These are phyloP conservation scores for Citrus unshiu DNA, from an alignment of 345 rosid genomes.

Conservation along the genomic window DNA sequence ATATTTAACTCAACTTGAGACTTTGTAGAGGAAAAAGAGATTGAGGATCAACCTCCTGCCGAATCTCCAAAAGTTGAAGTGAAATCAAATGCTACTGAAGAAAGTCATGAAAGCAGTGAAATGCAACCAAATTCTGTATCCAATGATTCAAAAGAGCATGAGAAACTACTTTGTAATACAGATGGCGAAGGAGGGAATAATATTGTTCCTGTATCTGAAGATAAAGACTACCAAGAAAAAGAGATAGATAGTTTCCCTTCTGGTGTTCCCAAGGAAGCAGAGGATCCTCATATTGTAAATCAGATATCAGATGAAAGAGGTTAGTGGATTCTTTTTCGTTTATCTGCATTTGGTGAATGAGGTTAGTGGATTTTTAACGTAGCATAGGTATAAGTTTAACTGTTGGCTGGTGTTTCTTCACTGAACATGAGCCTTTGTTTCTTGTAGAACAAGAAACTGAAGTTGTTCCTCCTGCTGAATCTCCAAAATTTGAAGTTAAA, in stretches of 20 bases:
- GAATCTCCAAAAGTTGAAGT: background rate
- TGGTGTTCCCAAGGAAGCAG: conserved; percentile 2
- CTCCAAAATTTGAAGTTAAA: conserved; percentile 9
- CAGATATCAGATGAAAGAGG: conserved; percentile 11
- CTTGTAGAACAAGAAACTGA: conserved; percentile 23
- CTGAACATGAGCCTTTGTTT: background rate
- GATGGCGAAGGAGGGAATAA: conserved; percentile 19
- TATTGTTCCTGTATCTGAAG: conserved; percentile 11
- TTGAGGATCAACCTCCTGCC: background rate
- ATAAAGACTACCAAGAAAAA: conserved; percentile 11
- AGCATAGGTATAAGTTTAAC: background rate
- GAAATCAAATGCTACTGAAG: conserved; percentile 16
- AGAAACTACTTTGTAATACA: conserved; percentile 5
- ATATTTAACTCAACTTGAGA: background rate
- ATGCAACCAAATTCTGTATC: background rate
- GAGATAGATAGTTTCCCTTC: background rate
- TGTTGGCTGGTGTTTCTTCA: background rate
- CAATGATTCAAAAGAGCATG: conserved; percentile 11
- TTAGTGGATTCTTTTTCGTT: background rate
- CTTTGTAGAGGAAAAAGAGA: background rate
- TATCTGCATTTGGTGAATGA: background rate
- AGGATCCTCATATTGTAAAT: conserved; percentile 1
- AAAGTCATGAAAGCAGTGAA: conserved; percentile 4
- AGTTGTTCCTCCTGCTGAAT: conserved; percentile 16
- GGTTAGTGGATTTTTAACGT: background rate